These are phyloP conservation scores for Candida maris DNA, from an alignment of 805 yeast species.

Conservation along the genomic window DNA sequence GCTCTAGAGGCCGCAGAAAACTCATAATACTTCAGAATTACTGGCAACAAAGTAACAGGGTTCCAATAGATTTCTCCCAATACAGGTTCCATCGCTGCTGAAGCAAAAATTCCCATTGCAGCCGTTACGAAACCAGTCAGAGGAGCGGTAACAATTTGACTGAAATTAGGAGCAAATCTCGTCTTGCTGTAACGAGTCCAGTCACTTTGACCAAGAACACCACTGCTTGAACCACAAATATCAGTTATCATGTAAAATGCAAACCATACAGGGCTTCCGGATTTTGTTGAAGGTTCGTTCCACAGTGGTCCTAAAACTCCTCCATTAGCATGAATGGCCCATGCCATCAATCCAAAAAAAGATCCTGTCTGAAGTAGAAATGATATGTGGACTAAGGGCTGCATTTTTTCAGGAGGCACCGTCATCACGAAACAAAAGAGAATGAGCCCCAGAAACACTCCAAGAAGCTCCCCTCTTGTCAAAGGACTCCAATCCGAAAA, in stretches of 20 bases:
- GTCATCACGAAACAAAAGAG: conserved; percentile 39
- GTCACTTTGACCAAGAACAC: conserved; percentile 40
- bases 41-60: conserved; percentile 46
- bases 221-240: conserved; percentile 39
- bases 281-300: conserved; percentile 15
- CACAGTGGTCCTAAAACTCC: conserved; percentile 30
- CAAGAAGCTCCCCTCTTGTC: conserved; percentile 40
- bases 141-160: conserved; percentile 19
- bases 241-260: conserved; percentile 38
- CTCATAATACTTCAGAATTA: conserved; percentile 29
- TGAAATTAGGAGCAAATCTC: conserved; percentile 20
- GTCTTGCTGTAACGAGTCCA: conserved; percentile 35
- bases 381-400: conserved; percentile 22
- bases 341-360: conserved; percentile 22
- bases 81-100: conserved; percentile 52
- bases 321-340: conserved; percentile 31
- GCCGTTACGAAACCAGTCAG: conserved; percentile 74
- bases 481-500: conserved; percentile 29
- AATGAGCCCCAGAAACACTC: conserved; percentile 29
- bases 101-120: conserved; percentile 48
- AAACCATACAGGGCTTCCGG: conserved; percentile 34
- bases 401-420: conserved; percentile 32
- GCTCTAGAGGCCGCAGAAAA: conserved; percentile 41
- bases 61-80: conserved; percentile 49
- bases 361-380: conserved; percentile 25